phyloP scores from a whole-genome alignment of 352 stramenopile genomes.

The Aphanomyces cochlioides region DNA sequence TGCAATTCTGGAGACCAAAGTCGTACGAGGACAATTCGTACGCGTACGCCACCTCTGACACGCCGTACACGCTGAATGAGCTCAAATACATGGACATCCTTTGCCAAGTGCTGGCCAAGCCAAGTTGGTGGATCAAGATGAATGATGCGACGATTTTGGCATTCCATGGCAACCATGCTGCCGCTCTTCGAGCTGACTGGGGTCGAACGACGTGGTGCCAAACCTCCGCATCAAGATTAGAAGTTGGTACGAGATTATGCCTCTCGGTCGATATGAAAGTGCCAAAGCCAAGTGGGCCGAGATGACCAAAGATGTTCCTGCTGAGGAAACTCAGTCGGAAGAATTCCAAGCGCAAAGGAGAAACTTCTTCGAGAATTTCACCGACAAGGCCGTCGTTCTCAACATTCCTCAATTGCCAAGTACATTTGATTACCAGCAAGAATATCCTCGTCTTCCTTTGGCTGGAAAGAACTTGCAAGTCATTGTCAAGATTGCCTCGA shows the following conservation, averaged over 20 bases:
- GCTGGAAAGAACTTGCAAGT: constrained; percentile 35
- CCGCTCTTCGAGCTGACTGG: constrained; percentile 42
- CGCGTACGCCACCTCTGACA: background rate
- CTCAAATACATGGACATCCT: constrained; percentile 23
- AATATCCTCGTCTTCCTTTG: no score
- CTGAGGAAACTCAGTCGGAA: no score
- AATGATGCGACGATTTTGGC: constrained; percentile 33
- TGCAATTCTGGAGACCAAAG: background rate
- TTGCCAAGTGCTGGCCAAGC: constrained; percentile 42
- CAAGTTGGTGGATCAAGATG: constrained; percentile 41
- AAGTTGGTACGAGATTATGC: background rate
- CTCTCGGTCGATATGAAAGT: background rate
- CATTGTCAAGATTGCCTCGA: constrained; percentile 54
- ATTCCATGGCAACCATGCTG: constrained; percentile 41
- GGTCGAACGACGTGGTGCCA: background rate
- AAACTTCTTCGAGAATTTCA: no score
- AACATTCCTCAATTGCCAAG: background rate
- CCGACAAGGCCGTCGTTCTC: no score
- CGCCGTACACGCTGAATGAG: constrained; percentile 22
- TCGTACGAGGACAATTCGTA: background rate
- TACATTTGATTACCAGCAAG: background rate
- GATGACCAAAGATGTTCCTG: no score
- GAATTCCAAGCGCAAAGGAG: no score
- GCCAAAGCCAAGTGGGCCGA: no score
- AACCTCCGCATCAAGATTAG: background rate